Evolutionary conservation across 2,329 filamentous ascomycete genomes (phyloP).

Genomic region (Fusarium sp.): DNA sequence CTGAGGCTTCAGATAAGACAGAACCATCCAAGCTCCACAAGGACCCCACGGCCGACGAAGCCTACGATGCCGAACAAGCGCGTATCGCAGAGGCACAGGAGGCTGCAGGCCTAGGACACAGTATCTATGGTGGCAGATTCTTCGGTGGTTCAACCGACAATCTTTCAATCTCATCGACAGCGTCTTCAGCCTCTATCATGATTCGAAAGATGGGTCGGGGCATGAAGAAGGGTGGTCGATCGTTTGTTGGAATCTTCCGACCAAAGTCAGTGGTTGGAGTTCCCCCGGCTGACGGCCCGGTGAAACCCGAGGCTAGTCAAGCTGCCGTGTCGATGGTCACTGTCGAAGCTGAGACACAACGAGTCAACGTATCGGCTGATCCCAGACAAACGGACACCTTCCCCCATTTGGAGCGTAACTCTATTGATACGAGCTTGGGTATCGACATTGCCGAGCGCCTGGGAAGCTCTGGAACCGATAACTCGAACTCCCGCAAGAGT

Average conservation of each 20-base stretch:
- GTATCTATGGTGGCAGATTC: slow-evolving; percentile 89
- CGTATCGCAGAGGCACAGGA: slow-evolving; percentile 94
- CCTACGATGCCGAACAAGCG: slow-evolving; percentile 87
- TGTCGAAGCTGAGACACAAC: slow-evolving; percentile 90
- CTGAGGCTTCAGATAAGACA: slow-evolving; percentile 50
- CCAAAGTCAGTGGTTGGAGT: slow-evolving; percentile 91
- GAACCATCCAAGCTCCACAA: slow-evolving; percentile 71
- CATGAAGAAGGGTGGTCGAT: slow-evolving; percentile 94
- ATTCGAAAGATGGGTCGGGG: slow-evolving; percentile 98
- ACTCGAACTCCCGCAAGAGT: slow-evolving; percentile 78
- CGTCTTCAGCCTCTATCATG: slow-evolving; percentile 91
- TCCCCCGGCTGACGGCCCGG: slow-evolving; percentile 73
- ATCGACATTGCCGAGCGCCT: slow-evolving; percentile 62
- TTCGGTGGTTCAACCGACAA: slow-evolving; percentile 96
- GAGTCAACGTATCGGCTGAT: slow-evolving; percentile 79
- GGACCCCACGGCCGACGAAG: slow-evolving; percentile 69
- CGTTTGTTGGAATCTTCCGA: slow-evolving; percentile 91
- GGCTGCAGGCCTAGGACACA: slow-evolving; percentile 88
- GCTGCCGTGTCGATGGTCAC: slow-evolving; percentile 96
- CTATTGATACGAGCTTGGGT: slow-evolving; percentile 72
- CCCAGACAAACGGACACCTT: slow-evolving; percentile 76
- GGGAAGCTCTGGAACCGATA: slow-evolving; percentile 68
- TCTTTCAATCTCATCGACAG: slow-evolving; percentile 88
- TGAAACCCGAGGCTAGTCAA: slow-evolving; percentile 72
- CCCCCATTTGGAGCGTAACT: slow-evolving; percentile 85